Percentiles rank a stretch among this genome's conserved stretches.
Evolutionary conservation across 2,329 filamentous ascomycete genomes (phyloP).

Genomic region (Fusarium graminum): DNA sequence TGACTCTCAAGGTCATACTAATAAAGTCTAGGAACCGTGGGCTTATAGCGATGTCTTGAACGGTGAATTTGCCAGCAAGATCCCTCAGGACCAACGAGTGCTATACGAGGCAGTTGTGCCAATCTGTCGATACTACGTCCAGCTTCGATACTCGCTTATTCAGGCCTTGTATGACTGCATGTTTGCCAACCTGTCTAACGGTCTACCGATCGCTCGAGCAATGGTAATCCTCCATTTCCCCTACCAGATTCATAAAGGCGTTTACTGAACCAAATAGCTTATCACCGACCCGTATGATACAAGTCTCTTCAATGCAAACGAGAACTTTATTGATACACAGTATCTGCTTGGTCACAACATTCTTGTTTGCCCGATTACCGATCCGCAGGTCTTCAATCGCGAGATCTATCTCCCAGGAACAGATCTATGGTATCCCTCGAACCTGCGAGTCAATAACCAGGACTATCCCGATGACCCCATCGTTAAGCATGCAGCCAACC

Average conservation of each 20-base stretch:
- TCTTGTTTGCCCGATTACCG: neutral
- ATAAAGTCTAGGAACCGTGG: neutral
- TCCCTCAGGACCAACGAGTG: neutral
- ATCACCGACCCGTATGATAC: constrained; percentile 1
- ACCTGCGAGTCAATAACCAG: neutral
- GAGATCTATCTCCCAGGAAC: constrained; percentile 7
- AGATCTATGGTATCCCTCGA: constrained; percentile 3
- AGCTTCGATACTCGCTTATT: constrained; percentile 1
- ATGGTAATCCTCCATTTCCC: neutral
- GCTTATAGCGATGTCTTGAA: neutral
- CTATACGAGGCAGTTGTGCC: constrained; percentile 1
- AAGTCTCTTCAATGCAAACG: neutral
- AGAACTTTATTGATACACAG: constrained; percentile 2
- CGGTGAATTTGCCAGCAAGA: neutral
- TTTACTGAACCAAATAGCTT: neutral
- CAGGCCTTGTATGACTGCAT: constrained; percentile 6
- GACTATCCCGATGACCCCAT: neutral
- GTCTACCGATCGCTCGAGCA: neutral
- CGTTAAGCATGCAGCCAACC: neutral
- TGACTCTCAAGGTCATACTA: neutral
- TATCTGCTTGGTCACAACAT: constrained; percentile 10
- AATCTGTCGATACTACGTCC: constrained; percentile 7
- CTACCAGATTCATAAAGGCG: fast-evolving
- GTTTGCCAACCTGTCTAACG: constrained; percentile 10
- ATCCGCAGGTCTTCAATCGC: neutral